phyloP scores from a whole-genome alignment of 176 grass and related monocot species.

The Aegilops sharonensis region DNA sequence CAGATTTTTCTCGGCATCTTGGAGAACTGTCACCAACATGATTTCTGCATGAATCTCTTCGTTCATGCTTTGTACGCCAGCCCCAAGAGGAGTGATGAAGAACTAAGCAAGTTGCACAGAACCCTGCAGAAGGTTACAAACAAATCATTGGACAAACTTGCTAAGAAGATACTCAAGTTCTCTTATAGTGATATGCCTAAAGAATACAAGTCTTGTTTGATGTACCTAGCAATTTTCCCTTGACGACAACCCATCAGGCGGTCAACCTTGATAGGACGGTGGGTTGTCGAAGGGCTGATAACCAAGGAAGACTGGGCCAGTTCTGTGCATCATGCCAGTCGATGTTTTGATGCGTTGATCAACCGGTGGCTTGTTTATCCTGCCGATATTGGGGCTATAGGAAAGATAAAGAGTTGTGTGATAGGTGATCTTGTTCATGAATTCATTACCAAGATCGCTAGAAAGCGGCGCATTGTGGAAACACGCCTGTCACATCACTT shows the following conservation, averaged over 20 bases:
- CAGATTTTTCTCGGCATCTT: background rate
- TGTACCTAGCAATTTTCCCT: constrained; percentile 25
- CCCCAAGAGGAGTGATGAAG: background rate
- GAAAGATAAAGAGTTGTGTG: background rate
- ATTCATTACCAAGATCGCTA: background rate
- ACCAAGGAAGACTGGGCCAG: background rate
- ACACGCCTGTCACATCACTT: background rate
- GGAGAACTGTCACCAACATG: background rate
- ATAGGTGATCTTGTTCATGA: background rate
- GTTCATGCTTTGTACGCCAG: background rate
- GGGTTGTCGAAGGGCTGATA: background rate
- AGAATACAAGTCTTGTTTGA: background rate
- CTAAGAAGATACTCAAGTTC: background rate
- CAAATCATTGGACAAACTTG: no score
- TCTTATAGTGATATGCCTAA: background rate
- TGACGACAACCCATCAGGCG: background rate
- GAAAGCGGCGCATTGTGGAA: background rate
- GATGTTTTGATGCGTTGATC: background rate
- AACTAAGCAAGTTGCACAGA: background rate
- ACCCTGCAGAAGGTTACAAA: background rate
- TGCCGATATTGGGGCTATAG: background rate
- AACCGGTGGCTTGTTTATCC: background rate
- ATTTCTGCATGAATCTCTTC: background rate
- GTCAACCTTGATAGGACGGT: constrained; percentile 1
- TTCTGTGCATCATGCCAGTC: background rate